Base-by-base conservation (phyloP, 2,329 filamentous ascomycete genomes). In the Sclerotiophoma versabilis region DNA sequence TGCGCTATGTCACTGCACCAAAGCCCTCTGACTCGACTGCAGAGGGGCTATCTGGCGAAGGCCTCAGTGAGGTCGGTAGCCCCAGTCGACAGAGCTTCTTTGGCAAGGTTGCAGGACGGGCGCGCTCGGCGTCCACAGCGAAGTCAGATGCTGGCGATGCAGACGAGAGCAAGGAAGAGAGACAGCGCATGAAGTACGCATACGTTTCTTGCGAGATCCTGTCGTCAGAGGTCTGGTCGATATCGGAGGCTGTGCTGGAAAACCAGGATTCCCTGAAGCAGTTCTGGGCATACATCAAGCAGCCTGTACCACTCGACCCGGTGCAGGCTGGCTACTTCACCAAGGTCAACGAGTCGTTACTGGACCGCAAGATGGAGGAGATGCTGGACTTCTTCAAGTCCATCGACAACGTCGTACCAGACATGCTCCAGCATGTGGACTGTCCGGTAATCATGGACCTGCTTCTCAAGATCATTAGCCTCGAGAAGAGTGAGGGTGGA, bases 401-500 rank as follows among this genome's bases (percentile, higher is more conserved):
- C 2, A 79, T 96, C 42, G 89, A 95, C 27, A 86, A 88, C 47
- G 90, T 95, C 33, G 86, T 99, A 19, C 83, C 90, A 11, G 87
- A 92, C 60, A 89, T 99, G 79, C 83, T 99, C 52, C 89, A 90
- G 67, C 95, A 99, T 74, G 92, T 99, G 27, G 95, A 99, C 74
- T 96, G 92, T 65, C 93, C 95, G 0, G 96, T 97, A 89, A 88
- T 99, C 32, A 99, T 99, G 95, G 95, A 99, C 74, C 81, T 99
- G 17, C 79, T 99, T 45, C 82, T 99, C 60, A 98, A 98, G 77
- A 97, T 98, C 55, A 96, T 99, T 69, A 96, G 92, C 65, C 81
- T 99, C 55, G 95, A 99, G 75, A 93, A 96, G 70, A 90, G 87
- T 27, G 93, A 98, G 63, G 91, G 89, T 43, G 93, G 93, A 4